Evolutionary conservation across 306 rosid species (phyloP), one percentile per base, ranked within the genome.

Genomic region (Vigna hirtella): DNA sequence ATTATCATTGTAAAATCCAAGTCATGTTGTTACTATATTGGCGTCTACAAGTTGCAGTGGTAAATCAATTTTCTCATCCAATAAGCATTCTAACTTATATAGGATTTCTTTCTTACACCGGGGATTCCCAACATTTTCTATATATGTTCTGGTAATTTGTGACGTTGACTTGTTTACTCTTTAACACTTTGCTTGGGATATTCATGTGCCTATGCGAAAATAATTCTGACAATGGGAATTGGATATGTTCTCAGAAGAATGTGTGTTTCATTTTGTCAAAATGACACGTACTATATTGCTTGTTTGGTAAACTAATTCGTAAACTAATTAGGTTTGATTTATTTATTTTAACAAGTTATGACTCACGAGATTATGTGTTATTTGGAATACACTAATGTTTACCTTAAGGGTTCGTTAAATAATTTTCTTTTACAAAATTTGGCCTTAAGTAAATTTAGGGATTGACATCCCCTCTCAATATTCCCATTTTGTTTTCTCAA

Each of bases 21-120:
- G 47, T 17, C 6, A 4, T 83, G 53, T 14, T 77, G n/a, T 52
- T 26, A 71, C 26, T 11, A 22, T 18, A 66, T 42, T 73, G 32
- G 10, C 20, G 70, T 59, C 32, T 22, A 32, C 24, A 16, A 38
- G 62, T 73, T 68, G 12, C 32, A 57, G 40, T 28, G 38, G 17
- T 52, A 48, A 20, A 14, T 62, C 50, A 64, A n/a, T 66, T 70
- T 36, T 49, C 55, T 56, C 24, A 11, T 16, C 50, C 3, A 14
- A 17, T 15, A 50, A 48, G 69, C 32, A 28, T 50, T 45, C 10
- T 26, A 26, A 26, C 28, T 26, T 26, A 34, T n/a, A 14, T n/a
- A 2, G 3, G 9, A 51, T 18, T 16, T 61, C 12, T 32, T 64
- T 51, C 13, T 42, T 64, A 32, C n/a, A 13, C 17, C 34, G 40